phyloP scores from a whole-genome alignment of 257 asterid genomes.

The Gentiana macrophylla region DNA sequence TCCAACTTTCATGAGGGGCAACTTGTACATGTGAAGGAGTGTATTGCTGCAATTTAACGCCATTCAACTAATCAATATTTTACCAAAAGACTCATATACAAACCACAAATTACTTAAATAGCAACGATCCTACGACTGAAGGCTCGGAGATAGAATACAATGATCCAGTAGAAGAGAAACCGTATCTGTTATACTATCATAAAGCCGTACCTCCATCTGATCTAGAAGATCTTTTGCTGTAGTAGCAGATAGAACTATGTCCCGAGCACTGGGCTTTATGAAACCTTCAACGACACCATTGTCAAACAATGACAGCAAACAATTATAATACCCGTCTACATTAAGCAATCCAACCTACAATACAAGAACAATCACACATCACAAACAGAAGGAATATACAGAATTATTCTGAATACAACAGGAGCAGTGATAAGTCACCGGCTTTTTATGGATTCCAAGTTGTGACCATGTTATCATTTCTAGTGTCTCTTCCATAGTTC shows the following conservation, averaged over 20 bases:
- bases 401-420: not conserved
- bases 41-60: slow-evolving; percentile 40
- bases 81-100: too few species aligned
- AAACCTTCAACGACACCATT: slow-evolving; percentile 97
- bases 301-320: slow-evolving; percentile 75
- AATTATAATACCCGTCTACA: slow-evolving; percentile 86
- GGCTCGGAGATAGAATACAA: too few species aligned
- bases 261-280: slow-evolving; percentile 80
- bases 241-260: slow-evolving; percentile 81
- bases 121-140: too few species aligned
- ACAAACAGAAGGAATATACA: slow-evolving; percentile 1
- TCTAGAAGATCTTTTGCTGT: slow-evolving; percentile 68
- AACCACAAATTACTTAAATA: too few species aligned
- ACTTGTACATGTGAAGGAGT: slow-evolving; percentile 51
- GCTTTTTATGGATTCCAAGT: slow-evolving; percentile 90
- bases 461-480: slow-evolving; percentile 99
- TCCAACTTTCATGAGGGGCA: slow-evolving; percentile 96
- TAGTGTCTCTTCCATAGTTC: slow-evolving; percentile 90
- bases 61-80: too few species aligned
- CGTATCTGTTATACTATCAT: too few species aligned
- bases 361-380: slow-evolving; percentile 16
- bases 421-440: slow-evolving; percentile 34
- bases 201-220: slow-evolving; percentile 67
- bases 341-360: slow-evolving; percentile 90
- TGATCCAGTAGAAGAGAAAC: too few species aligned